Base-by-base conservation (phyloP, 2,329 filamentous ascomycete species). In the Cercospora berteroae region DNA sequence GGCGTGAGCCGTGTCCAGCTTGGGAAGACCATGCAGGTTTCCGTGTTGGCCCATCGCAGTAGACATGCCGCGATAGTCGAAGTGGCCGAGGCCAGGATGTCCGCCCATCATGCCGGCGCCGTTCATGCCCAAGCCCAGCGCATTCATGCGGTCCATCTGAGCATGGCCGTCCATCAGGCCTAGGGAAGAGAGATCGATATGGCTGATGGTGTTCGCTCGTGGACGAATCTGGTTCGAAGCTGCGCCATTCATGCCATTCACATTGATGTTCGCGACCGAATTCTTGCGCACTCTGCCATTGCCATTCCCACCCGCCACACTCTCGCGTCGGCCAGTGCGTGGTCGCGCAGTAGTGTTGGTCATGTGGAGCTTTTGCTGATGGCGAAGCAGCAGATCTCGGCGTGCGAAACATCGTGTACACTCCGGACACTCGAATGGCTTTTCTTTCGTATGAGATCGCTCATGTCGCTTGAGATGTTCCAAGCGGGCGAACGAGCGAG, bases 291-390 rank as follows among this genome's bases (percentile, higher is more conserved):
- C 92, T 68, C 93, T 87, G 72, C 88, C 90, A 71, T 89, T 84
- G 13, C 87, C 86, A 6, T 86, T 84, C 68, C 90, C 87, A 64
- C 90, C 92, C 68, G 90, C 86, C 5, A 86, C 91, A 79, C 95
- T 98, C 81, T 98, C 95, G 71, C 95, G 88, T 72, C 94, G 90
- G 74, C 81, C 84, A 74, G 93, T 94, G 74, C 94, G 89, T 56
- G 94, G 93, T 68, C 94, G 88, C 56, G 93, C 93, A 5, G 95
- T 91, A 0, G 93, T 93, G 12, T 92, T 92, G 27, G 93, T 93
- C 85, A 96, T 93, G 79, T 99, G 95, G 58, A 99, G 87, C 84
- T 99, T 99, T 84, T 99, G 95, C 85, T 99, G 95, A 81, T 99
- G 95, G 67, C 95, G 89, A 72, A 99, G 83, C 64, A 99, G 86